phyloP scores from a whole-genome alignment of 257 asterid species.

The Forsythia suspensa region DNA sequence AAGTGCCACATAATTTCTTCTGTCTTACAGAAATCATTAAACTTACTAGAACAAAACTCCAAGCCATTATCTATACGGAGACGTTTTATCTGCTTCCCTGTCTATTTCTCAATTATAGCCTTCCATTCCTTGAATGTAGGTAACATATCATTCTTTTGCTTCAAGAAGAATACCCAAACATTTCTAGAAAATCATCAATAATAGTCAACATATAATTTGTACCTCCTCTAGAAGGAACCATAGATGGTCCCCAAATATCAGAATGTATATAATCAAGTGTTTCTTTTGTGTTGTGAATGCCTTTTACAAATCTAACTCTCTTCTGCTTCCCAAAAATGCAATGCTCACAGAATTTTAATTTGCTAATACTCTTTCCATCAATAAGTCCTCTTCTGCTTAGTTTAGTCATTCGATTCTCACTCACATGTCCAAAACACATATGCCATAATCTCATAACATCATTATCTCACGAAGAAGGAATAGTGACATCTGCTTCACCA shows the following conservation, averaged over 20 bases:
- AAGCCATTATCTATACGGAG: not conserved
- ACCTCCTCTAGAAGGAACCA: not conserved
- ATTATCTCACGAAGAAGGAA: not conserved
- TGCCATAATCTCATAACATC: not conserved
- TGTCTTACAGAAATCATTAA: not conserved
- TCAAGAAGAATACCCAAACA: not conserved
- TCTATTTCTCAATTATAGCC: slow-evolving; percentile 1
- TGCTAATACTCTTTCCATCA: not conserved
- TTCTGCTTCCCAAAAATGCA: not conserved
- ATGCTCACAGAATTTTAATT: too few species aligned
- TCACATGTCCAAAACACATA: not conserved
- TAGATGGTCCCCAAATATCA: too few species aligned
- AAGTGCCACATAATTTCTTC: not conserved
- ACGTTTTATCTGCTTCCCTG: not conserved
- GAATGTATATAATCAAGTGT: not conserved
- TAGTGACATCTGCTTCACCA: not conserved
- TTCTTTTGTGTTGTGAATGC: not conserved
- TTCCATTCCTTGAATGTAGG: not conserved
- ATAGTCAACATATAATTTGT: not conserved
- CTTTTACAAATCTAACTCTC: not conserved
- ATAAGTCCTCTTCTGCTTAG: not conserved
- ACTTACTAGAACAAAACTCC: not conserved
- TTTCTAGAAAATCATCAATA: not conserved
- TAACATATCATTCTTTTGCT: not conserved
- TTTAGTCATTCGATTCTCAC: not conserved